Evolutionary conservation across 2,329 filamentous ascomycete species (phyloP), one percentile per base, ranked within the genome.

Genomic region (Aureobasidium subglaciale): DNA sequence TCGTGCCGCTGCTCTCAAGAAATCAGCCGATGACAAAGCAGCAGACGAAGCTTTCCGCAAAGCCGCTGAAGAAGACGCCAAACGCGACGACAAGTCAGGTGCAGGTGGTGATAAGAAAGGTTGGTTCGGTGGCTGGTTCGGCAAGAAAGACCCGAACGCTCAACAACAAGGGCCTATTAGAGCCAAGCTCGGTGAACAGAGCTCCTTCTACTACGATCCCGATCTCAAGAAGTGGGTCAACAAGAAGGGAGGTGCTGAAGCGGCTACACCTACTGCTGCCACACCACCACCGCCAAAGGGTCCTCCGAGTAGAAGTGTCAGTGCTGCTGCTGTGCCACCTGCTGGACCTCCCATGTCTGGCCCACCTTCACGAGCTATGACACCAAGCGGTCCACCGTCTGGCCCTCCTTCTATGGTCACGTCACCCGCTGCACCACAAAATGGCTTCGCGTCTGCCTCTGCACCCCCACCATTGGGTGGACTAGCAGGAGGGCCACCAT

Each of bases 171-270:
- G 72, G n/a, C 83, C 91, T n/a, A 88, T 96, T 69, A 84, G 83
- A 63, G 93, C 95, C 59, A 99, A 99, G 66, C 81, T 99, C 8
- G 95, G 92, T 59, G 95, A 99, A 70, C 84, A 93, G 66, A 96
- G 84, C 70, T 90, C 85, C 42, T 96, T 99, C 71, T 86, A 92
- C 62, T 99, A 93, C 65, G 93, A 99, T 67, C 87, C 90, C 2
- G 88, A 96, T n/a, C 80, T 96, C 52, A 95, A 95, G 76, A 90
- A 93, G 68, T 99, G 95, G 95, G 79, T 99, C 68, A 97, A 99
- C 76, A 96, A 96, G 77, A 96, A 96, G 68, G 85, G 85, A 11
- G 75, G 75, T 13, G 80, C 82, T 7, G 85, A 87, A 8, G 75
- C 79, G 24, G 75, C 80, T 3, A 80, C 83, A 60, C 75, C 79